Evolutionary conservation across 2,329 filamentous ascomycete genomes (phyloP).

Genomic region (Colletotrichum sojae): DNA sequence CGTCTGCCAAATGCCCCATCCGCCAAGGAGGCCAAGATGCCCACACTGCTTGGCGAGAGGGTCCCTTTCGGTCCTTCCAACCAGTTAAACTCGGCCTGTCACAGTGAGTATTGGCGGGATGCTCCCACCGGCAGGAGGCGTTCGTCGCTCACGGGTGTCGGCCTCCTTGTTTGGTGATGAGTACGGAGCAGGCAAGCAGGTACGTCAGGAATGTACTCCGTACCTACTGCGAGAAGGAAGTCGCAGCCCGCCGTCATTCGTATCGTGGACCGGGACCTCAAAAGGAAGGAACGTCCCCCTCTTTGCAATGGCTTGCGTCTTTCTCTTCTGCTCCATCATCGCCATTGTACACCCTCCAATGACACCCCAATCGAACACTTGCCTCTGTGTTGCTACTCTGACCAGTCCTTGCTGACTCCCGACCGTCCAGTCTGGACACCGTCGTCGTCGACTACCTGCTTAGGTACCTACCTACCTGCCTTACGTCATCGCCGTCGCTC

Average conservation of each 20-base stretch:
- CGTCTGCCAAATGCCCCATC: not conserved
- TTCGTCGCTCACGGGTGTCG: not conserved
- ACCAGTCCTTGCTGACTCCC: slow-evolving; percentile 26
- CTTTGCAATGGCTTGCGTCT: too few species aligned
- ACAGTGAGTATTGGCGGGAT: not conserved
- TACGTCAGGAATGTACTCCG: too few species aligned
- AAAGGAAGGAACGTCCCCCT: too few species aligned
- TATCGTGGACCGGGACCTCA: too few species aligned
- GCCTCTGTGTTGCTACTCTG: slow-evolving; percentile 11
- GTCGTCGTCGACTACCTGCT: not conserved
- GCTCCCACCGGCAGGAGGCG: slow-evolving; percentile 1
- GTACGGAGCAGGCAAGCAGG: not conserved
- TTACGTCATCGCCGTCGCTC: not conserved
- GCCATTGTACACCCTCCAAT: not conserved
- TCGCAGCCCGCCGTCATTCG: not conserved
- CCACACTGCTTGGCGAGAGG: slow-evolving; percentile 23
- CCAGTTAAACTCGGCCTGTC: slow-evolving; percentile 11
- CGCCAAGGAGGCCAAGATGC: slow-evolving; percentile 32
- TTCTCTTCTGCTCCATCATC: not conserved
- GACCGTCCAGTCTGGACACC: not conserved
- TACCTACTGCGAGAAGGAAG: not conserved
- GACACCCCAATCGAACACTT: slow-evolving; percentile 2
- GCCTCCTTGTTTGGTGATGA: not conserved
- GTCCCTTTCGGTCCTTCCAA: not conserved
- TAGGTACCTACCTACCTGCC: too few species aligned